Evolutionary conservation across 257 asterid species (phyloP), one percentile per base, ranked within the genome.

Genomic region (Salvia splendens): DNA sequence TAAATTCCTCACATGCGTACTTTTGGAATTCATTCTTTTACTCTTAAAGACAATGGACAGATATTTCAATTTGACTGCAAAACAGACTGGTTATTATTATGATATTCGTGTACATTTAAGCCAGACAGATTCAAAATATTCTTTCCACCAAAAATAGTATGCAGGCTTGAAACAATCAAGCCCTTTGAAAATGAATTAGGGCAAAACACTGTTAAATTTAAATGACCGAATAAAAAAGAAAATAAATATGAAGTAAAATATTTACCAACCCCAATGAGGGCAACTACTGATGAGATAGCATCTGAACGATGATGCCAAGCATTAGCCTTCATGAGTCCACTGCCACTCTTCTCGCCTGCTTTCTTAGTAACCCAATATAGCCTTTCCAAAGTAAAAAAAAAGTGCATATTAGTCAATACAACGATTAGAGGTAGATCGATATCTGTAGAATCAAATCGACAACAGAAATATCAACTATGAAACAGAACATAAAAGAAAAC

Each of bases 301-400:
- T 91, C 99, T 1, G 96, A 88, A 14, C 96, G 97, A 56, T 94
- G 97, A 81, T 94, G 99, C 97, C 97, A 94, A 60, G 99, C 99
- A 75, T 94, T 94, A 64, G 96, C 97, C 85, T 85, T 91, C 96
- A 91, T 88, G 73, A 91, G 95, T 55, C 95, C 96, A 74, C 99
- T 94, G 75, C 96, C 96, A n/a, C 83, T 79, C 81, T 75, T 87
- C 74, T 94, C 97, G 47, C 96, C 99, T 35, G 86, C 95, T 72
- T 80, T 85, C 82, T 85, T 90, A 52, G 98, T 89, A 64, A 86
- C 81, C 95, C 96, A 85, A 65, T 83, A 93, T 63, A 88, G 79
- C 82, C 96, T 93, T 68, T 63, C 64, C 24, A 63, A 43, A 28
- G 35, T 12, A 12, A 70, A 45, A 40, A 45, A 59, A 24, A 53